Conservation (phyloP, 2,329 filamentous ascomycete species). For the Paecilomyces formosus region DNA sequence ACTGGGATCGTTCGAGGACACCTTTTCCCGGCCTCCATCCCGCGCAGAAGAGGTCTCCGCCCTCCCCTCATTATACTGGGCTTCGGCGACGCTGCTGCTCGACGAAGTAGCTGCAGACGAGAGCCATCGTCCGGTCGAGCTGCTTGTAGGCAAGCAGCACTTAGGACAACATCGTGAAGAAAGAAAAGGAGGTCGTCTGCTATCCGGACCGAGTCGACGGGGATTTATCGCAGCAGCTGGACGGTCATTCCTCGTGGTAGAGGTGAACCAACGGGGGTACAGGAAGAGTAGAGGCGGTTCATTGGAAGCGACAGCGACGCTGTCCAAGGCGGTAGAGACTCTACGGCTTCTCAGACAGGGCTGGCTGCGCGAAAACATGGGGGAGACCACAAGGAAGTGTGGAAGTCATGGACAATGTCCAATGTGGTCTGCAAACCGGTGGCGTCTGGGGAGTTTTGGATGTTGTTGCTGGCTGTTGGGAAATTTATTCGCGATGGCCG, state of each 20-base stretch:
- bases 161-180: not conserved
- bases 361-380: slow-evolving; percentile 38
- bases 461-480: not conserved
- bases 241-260: slow-evolving; percentile 4
- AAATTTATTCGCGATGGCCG: not conserved
- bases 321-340: slow-evolving; percentile 28
- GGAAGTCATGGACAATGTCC: slow-evolving; percentile 1
- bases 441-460: not conserved
- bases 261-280: slow-evolving; percentile 35
- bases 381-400: slow-evolving; percentile 6
- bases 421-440: not conserved
- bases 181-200: not conserved
- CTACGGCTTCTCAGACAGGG: slow-evolving; percentile 33
- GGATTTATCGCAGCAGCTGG: slow-evolving; percentile 9
- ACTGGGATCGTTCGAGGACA: not conserved
- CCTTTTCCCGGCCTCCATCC: too few species aligned
- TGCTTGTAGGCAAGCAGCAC: not conserved
- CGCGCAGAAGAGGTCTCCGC: not conserved
- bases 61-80: not conserved
- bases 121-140: not conserved
- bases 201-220: not conserved
- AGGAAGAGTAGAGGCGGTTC: slow-evolving; percentile 38
- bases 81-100: not conserved
- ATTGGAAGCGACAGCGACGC: slow-evolving; percentile 27
- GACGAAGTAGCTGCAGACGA: not conserved